phyloP scores from a whole-genome alignment of 164 flowering plant species.

The Kalanchoe fedtschenkoi region DNA sequence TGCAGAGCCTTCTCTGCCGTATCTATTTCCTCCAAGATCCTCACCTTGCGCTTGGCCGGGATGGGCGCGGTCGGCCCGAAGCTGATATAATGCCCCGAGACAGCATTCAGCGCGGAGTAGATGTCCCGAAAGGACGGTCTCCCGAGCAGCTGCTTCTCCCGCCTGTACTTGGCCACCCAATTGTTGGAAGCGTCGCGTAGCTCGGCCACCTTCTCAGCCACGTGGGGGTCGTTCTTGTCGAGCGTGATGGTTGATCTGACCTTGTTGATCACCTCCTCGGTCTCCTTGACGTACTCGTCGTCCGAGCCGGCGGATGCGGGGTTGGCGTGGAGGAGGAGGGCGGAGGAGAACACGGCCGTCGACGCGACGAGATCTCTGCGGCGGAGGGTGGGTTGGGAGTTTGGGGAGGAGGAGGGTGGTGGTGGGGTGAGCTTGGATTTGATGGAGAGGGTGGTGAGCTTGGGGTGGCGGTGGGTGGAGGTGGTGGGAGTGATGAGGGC shows the following conservation, averaged over 20 bases:
- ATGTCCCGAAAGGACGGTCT: conserved; percentile 77
- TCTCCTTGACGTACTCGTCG: conserved; percentile 76
- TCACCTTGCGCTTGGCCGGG: conserved; percentile 78
- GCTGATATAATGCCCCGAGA: conserved; percentile 89
- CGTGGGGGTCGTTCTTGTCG: conserved; percentile 63
- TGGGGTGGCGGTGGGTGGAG: background rate
- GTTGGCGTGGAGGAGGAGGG: conserved; percentile 12
- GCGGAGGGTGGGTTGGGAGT: conserved; percentile 8
- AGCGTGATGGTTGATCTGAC: conserved; percentile 54
- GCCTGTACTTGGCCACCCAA: conserved; percentile 97
- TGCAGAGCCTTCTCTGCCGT: conserved; percentile 80
- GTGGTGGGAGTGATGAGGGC: background rate
- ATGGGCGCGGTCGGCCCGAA: conserved; percentile 93
- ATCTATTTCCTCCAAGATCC: conserved; percentile 91
- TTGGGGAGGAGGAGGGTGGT: conserved; percentile 8
- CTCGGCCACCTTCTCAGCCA: conserved; percentile 63
- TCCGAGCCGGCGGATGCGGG: conserved; percentile 50
- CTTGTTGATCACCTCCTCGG: conserved; percentile 67
- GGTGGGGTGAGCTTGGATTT: conserved; percentile 11
- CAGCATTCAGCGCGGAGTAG: conserved; percentile 88
- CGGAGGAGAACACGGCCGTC: conserved; percentile 12
- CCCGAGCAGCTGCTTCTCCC: conserved; percentile 70
- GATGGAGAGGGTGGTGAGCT: background rate
- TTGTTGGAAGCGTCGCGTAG: conserved; percentile 67
- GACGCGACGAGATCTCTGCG: conserved; percentile 35